Base-by-base conservation (phyloP, 1,139 yeast genomes). In the Yamadazyma diospyri region DNA sequence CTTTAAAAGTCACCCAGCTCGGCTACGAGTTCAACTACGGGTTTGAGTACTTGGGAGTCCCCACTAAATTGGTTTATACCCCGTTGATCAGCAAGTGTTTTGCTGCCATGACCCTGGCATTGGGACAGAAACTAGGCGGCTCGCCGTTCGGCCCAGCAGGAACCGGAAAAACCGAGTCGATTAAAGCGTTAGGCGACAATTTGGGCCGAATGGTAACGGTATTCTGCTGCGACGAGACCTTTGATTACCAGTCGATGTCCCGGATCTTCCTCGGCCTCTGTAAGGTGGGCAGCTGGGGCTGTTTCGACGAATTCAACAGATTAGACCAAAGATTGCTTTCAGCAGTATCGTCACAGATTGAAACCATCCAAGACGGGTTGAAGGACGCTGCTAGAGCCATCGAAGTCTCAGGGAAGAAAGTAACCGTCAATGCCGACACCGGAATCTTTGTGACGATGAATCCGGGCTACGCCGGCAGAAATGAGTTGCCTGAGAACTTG, bases 131-230 rank as follows among this genome's bases (percentile, higher is more conserved):
- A 25, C 62, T 79, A 10, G 97, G 97, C n/a, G 95, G 95, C 0
- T 82, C 95, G 1, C 86, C 95, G 1, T 80, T 82, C 57, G 98
- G 98, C 0, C 97, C 98, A 2, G 97, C 98, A 3, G 98, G 97
- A 30, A 92, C 97, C 0, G 98, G 97, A 46, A 89, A 92, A 53
- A 92, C 98, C 0, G 98, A 92, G 51, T 73, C 95, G 0, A 72
- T 89, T 15, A 92, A 92, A 51, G 86, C 95, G 0, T 64, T 89
- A 19, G 97, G 95, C 1, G 78, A 78, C 30, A 78, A 76, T 28
- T 59, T 92, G 9, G 98, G 97, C 7, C 72, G 78, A 41, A 76
- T 79, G 74, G 96, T 88, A 0, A 55, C 84, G 8, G 95, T 89
- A 0, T 89, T 92, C 52, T 81, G 87, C 53, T 92, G 97, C 61